Percentiles rank a stretch among this genome's conserved stretches.
phyloP scores from a whole-genome alignment of 306 rosid species.

The Dryas drummondii region DNA sequence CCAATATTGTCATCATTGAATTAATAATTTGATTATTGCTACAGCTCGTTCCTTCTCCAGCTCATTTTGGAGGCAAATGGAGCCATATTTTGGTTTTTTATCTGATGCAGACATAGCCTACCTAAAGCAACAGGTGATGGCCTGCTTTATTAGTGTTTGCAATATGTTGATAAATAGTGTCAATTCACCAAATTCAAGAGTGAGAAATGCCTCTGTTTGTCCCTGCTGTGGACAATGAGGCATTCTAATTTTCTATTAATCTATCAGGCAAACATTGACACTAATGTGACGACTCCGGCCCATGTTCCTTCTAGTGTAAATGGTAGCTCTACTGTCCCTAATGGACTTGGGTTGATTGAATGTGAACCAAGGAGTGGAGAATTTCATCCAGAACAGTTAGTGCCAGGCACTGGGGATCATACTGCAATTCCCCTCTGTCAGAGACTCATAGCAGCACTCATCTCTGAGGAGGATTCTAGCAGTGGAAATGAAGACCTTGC shows the following conservation, averaged over 20 bases:
- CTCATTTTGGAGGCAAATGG: constrained; percentile 88
- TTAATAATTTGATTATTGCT: constrained; percentile 33
- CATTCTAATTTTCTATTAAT: constrained; percentile 23
- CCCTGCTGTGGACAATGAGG: constrained; percentile 11
- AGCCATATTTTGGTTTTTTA: constrained; percentile 71
- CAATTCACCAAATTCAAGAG: constrained; percentile 1
- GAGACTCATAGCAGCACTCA: constrained; percentile 82
- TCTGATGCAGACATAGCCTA: constrained; percentile 61
- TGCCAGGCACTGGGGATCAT: constrained; percentile 53
- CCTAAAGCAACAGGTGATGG: constrained; percentile 79
- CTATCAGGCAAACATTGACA: constrained; percentile 65
- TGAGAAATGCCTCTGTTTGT: not conserved
- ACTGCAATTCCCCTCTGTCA: constrained; percentile 71
- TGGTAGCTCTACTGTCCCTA: constrained; percentile 43
- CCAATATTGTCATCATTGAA: constrained; percentile 26
- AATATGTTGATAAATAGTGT: not conserved
- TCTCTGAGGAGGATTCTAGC: constrained; percentile 77
- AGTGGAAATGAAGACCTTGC: constrained; percentile 57
- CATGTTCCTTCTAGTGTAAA: constrained; percentile 48
- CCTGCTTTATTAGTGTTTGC: not conserved
- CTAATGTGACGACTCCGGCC: constrained; percentile 35
- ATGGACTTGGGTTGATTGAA: constrained; percentile 49
- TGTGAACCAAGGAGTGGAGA: constrained; percentile 38
- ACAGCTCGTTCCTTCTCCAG: constrained; percentile 66
- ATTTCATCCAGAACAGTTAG: constrained; percentile 43